phyloP scores from a whole-genome alignment of 148 eudicot genomes.

The Rhododendron ovatum region DNA sequence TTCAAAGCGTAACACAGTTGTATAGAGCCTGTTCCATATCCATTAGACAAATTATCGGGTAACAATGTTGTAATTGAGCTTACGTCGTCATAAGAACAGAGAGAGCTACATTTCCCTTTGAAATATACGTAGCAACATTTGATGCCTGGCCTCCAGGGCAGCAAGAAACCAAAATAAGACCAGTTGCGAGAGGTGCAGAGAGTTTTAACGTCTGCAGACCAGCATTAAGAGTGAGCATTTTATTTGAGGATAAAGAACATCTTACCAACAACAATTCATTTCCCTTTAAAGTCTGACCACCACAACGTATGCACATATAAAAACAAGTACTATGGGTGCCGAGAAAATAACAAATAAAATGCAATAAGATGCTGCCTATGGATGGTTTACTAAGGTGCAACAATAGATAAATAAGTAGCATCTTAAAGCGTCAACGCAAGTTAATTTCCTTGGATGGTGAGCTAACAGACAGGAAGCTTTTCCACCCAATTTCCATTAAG shows the following conservation, averaged over 20 bases:
- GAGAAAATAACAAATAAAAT: not conserved
- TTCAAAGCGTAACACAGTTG: not conserved
- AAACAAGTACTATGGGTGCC: not conserved
- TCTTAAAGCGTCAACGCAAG: not conserved
- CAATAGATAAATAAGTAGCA: not conserved
- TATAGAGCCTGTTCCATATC: slow-evolving; percentile 4
- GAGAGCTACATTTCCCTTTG: slow-evolving; percentile 98
- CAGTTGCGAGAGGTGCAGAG: slow-evolving; percentile 98
- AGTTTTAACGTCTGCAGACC: slow-evolving; percentile 64
- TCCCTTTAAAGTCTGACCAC: not conserved
- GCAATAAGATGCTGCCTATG: not conserved
- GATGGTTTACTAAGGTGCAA: not conserved
- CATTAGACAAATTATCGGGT: not conserved
- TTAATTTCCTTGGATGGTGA: not conserved
- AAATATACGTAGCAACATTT: slow-evolving; percentile 95
- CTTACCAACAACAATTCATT: slow-evolving; percentile 6
- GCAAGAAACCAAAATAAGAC: slow-evolving; percentile 95
- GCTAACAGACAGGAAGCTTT: not conserved
- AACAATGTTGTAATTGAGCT: slow-evolving; percentile 19
- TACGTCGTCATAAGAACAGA: slow-evolving; percentile 99
- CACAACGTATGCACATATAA: not conserved
- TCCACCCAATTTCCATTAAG: not conserved
- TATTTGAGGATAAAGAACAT: not conserved
- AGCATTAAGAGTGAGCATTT: slow-evolving; percentile 14
- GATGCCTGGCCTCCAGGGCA: slow-evolving; percentile 99